Base-by-base conservation (phyloP, 225 moss, liverwort and hornwort genomes). In the Pleurozium schreberi region DNA sequence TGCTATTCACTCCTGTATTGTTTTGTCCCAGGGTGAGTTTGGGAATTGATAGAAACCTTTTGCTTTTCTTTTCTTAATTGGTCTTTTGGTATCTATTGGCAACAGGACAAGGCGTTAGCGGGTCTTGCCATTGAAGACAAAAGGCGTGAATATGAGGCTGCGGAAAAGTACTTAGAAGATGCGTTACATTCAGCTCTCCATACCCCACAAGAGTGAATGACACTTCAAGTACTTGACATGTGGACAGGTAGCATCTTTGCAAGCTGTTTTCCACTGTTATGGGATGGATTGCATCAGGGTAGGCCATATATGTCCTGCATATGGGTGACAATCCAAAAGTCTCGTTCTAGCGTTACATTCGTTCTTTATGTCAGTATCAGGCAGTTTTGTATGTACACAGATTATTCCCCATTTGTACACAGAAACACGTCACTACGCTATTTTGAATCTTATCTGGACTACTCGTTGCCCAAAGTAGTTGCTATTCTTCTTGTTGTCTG, bases 101-200 rank as follows among this genome's bases (percentile, higher is more conserved):
- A 77, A 87, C 96, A 98, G 98, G 99, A 99, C 92, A 99, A 99
- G 88, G 97, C 99, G 78, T 92, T 99, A 86, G 99, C 99, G 66
- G 99, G 97, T 94, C 94, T 99, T 89, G 99, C 99, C 55, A 99
- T 99, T 83, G 97, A 99, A 89, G 97, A 99, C 89, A 99, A 99
- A 87, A 93, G 96, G 82, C 94, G 97, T 67, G 96, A 99, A 88
- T 97, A 95, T 69, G 99, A 99, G 89, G 97, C 95, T 86, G 99
- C 99, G 67, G 99, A 99, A 91, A 97, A 97, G 89, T 99, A 99
- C 90, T 93, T 99, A 55, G 99, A 99, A 93, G 99, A 99, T 92
- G 96, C 98, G 47, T 89, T 99, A n/a, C 98, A 99, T 92, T 96
- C 98, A 85, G 99, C 99, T 88, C 94, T 99, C 49, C 95, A 96